phyloP scores from a whole-genome alignment of 805 yeast species.

The Starmerella asiatica region DNA sequence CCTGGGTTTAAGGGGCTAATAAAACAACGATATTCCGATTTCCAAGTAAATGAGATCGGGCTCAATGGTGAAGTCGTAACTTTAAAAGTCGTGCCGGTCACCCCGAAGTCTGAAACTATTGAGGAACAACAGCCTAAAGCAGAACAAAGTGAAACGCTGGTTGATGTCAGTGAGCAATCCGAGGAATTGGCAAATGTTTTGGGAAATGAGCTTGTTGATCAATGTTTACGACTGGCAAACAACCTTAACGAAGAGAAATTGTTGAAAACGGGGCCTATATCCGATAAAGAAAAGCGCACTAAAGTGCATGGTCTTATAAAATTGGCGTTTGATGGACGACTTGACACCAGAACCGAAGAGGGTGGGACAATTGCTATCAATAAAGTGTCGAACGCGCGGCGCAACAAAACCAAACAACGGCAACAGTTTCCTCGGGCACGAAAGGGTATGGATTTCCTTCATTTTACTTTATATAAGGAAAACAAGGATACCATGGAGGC shows the following conservation, averaged over 20 bases:
- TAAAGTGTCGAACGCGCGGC: slow-evolving; percentile 1
- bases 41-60: slow-evolving; percentile 80
- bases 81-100: slow-evolving; percentile 30
- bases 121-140: slow-evolving; percentile 4
- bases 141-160: slow-evolving; percentile 13
- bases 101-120: slow-evolving; percentile 4
- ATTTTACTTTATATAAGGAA: slow-evolving; percentile 76
- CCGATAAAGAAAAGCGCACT: slow-evolving; percentile 63
- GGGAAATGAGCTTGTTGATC: slow-evolving; percentile 46
- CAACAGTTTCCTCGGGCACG: background rate
- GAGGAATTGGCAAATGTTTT: slow-evolving; percentile 38
- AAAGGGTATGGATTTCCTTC: slow-evolving; percentile 45
- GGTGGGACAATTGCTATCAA: slow-evolving; percentile 27
- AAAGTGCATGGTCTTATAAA: slow-evolving; percentile 65
- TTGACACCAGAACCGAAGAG: slow-evolving; percentile 58
- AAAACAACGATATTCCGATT: slow-evolving; percentile 86
- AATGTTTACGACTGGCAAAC: slow-evolving; percentile 41
- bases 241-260: slow-evolving; percentile 42
- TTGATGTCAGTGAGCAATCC: slow-evolving; percentile 29
- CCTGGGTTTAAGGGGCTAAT: slow-evolving; percentile 65
- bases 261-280: slow-evolving; percentile 30
- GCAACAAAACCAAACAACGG: background rate
- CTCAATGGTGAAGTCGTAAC: slow-evolving; percentile 57
- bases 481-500: slow-evolving; percentile 97
- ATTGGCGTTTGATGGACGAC: slow-evolving; percentile 52